Percentiles rank a stretch among this genome's conserved stretches.
Evolutionary conservation across 495 filamentous ascomycete species (phyloP).

Genomic region (Aspergillus avenaceus): DNA sequence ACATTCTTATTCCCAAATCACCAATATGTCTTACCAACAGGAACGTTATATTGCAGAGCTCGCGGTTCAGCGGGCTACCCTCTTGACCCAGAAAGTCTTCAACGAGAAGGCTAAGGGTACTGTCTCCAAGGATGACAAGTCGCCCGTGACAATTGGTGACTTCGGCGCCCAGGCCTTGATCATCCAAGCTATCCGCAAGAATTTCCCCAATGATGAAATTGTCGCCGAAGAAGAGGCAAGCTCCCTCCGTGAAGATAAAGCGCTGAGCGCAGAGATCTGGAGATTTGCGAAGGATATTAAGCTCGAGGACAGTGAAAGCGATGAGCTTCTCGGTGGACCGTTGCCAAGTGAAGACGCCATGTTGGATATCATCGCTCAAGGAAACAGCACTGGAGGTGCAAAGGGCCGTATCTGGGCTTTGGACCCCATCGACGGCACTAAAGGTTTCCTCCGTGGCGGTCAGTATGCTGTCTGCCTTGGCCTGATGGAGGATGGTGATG

Average conservation of each 20-base stretch:
- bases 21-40: conserved; percentile 60
- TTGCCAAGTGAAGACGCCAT: conserved; percentile 68
- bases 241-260: conserved; percentile 63
- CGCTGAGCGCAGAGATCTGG: conserved; percentile 73
- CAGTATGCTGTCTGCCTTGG: conserved; percentile 96
- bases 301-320: conserved; percentile 65
- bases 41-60: conserved; percentile 86
- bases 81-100: conserved; percentile 92
- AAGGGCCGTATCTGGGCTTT: conserved; percentile 91
- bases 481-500: conserved; percentile 88
- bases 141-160: conserved; percentile 95
- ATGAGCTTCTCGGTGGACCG: conserved; percentile 66
- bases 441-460: conserved; percentile 93
- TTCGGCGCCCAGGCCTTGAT: conserved; percentile 97
- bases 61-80: conserved; percentile 82
- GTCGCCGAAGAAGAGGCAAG: conserved; percentile 93
- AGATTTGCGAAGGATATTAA: conserved; percentile 66
- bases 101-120: conserved; percentile 89
- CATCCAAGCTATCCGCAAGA: conserved; percentile 79
- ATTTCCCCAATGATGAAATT: conserved; percentile 87
- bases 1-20: conserved; percentile 23
- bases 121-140: conserved; percentile 87
- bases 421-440: conserved; percentile 96
- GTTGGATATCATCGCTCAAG: conserved; percentile 81
- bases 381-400: conserved; percentile 72